These are phyloP conservation scores for Citrus medica DNA, from an alignment of 345 rosid species.

Conservation along the genomic window DNA sequence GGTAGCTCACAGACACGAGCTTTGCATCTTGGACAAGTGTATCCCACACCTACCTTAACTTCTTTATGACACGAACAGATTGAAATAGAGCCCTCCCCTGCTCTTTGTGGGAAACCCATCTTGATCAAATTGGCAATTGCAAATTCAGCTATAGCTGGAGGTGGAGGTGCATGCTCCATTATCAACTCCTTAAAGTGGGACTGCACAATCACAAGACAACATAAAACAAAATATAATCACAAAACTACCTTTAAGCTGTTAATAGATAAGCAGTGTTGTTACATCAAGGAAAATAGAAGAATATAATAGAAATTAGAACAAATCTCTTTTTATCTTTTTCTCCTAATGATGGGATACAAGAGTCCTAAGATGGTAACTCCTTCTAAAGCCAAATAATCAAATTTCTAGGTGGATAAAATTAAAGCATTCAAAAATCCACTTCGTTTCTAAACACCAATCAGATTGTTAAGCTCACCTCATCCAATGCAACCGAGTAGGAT, in stretches of 20 bases:
- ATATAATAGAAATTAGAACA: not conserved
- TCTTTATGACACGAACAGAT: slow-evolving; percentile 95
- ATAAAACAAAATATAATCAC: not conserved
- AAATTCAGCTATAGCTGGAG: slow-evolving; percentile 93
- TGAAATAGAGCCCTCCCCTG: slow-evolving; percentile 70
- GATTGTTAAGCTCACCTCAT: slow-evolving; percentile 63
- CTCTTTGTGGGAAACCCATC: slow-evolving; percentile 96
- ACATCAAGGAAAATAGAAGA: not conserved
- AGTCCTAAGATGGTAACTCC: not conserved
- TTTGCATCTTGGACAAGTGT: slow-evolving; percentile 92
- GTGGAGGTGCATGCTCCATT: slow-evolving; percentile 93
- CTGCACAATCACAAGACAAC: slow-evolving; percentile 26
- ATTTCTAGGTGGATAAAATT: not conserved
- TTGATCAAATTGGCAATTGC: slow-evolving; percentile 82
- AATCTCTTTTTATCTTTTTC: not conserved
- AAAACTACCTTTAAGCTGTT: not conserved
- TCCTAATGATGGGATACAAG: not conserved
- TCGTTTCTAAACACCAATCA: not conserved
- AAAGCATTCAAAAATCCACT: not conserved
- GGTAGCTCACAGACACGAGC: slow-evolving; percentile 93
- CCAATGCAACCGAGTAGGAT: slow-evolving; percentile 68
- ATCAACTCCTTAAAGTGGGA: slow-evolving; percentile 77
- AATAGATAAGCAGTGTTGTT: not conserved
- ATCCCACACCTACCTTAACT: slow-evolving; percentile 78
- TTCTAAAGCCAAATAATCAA: not conserved